Evolutionary conservation across 495 filamentous ascomycete species (phyloP).

Genomic region (Sordaria brevicollis): DNA sequence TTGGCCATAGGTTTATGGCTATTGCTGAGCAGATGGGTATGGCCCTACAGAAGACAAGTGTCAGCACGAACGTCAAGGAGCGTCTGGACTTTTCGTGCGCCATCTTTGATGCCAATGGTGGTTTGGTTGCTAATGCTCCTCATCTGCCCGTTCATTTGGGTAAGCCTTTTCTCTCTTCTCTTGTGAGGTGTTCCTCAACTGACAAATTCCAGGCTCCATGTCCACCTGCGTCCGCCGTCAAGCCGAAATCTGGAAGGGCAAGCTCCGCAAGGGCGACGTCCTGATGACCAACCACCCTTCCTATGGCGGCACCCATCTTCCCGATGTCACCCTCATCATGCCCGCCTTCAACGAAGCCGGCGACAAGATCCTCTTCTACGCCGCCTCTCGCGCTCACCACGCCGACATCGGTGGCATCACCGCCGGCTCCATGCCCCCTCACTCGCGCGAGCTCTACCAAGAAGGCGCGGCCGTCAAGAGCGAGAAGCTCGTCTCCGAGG

Average conservation of each 20-base stretch:
- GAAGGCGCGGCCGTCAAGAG: constrained; percentile 91
- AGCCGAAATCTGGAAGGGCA: constrained; percentile 86
- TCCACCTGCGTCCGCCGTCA: constrained; percentile 90
- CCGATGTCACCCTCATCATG: constrained; percentile 90
- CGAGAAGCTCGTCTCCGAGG: constrained; percentile 87
- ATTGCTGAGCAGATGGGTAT: constrained; percentile 98
- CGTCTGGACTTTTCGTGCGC: constrained; percentile 94
- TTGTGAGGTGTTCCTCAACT: neutral
- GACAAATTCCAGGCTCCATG: constrained; percentile 43
- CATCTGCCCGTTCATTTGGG: constrained; percentile 89
- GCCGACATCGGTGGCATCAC: constrained; percentile 96
- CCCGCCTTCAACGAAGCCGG: constrained; percentile 72
- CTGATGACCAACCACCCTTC: constrained; percentile 94
- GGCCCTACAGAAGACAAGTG: constrained; percentile 91
- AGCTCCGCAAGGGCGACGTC: constrained; percentile 83
- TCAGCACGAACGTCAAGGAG: constrained; percentile 97
- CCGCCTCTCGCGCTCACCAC: constrained; percentile 89
- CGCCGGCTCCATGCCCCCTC: constrained; percentile 93
- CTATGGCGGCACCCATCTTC: constrained; percentile 71
- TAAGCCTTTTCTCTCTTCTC: constrained; percentile 4
- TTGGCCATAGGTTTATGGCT: constrained; percentile 96
- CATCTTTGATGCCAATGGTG: constrained; percentile 83
- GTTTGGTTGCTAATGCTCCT: constrained; percentile 87
- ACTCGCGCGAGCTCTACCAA: constrained; percentile 86
- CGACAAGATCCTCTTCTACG: constrained; percentile 89